Evolutionary conservation across 306 rosid species (phyloP).

Genomic region (Cicer cuneatum): DNA sequence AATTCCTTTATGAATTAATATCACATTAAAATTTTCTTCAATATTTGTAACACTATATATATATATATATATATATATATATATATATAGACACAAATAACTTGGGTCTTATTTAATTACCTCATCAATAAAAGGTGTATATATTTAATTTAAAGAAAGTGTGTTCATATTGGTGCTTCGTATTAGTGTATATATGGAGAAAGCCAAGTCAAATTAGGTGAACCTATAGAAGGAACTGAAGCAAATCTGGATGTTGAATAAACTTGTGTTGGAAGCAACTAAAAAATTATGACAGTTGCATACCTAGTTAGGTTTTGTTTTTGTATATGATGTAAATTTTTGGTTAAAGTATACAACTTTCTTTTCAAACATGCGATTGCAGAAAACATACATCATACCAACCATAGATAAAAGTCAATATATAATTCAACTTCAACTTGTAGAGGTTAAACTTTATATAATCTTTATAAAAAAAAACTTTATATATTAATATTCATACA

Average conservation of each 20-base stretch:
- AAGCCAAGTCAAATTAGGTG: slow-evolving; percentile 36
- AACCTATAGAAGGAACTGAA: slow-evolving; percentile 15
- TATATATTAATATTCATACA: not conserved
- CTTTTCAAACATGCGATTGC: slow-evolving; percentile 40
- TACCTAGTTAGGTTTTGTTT: not conserved
- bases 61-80: too few species aligned
- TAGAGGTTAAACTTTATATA: not conserved
- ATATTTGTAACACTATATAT: too few species aligned
- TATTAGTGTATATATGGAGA: not conserved
- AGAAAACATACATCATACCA: slow-evolving; percentile 34
- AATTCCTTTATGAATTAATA: too few species aligned
- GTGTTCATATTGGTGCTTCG: not conserved
- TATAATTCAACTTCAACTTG: not conserved
- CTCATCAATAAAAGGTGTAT: too few species aligned
- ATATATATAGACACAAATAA: too few species aligned
- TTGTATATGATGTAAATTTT: not conserved
- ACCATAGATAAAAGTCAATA: slow-evolving; percentile 33
- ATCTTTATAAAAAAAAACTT: not conserved
- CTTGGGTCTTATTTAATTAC: too few species aligned
- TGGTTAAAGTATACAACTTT: slow-evolving; percentile 3
- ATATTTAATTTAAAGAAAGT: too few species aligned
- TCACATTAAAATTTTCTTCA: too few species aligned
- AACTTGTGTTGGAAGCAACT: slow-evolving; percentile 13
- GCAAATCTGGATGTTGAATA: not conserved
- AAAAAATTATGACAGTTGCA: not conserved